phyloP scores from a whole-genome alignment of 225 moss, liverwort and hornwort genomes.

The Pleurozium schreberi region DNA sequence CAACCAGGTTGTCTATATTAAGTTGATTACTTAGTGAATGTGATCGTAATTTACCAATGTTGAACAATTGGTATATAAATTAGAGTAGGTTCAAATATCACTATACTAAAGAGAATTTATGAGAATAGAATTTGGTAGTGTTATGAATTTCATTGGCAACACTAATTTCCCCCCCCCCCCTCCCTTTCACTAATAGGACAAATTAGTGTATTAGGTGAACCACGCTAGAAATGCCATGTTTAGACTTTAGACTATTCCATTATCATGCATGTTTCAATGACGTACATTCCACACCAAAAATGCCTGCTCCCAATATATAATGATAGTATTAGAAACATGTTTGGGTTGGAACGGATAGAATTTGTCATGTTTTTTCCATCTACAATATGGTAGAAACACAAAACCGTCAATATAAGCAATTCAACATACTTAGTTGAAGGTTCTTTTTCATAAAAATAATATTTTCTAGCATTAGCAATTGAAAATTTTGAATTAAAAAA shows the following conservation, averaged over 20 bases:
- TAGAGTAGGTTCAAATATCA: neutral
- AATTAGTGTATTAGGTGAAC: neutral
- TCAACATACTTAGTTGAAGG: no score
- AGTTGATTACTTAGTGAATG: neutral
- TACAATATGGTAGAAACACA: no score
- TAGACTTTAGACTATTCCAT: neutral
- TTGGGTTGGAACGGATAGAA: neutral
- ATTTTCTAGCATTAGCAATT: no score
- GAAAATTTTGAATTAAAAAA: no score
- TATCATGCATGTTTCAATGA: fast-evolving
- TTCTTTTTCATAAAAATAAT: no score
- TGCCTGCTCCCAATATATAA: neutral
- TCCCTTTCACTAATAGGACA: neutral
- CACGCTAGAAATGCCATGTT: fast-evolving
- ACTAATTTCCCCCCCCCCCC: no score
- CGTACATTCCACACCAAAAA: fast-evolving
- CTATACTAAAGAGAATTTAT: fast-evolving
- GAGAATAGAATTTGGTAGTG: neutral
- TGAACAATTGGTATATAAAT: neutral
- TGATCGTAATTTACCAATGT: neutral
- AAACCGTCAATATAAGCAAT: no score
- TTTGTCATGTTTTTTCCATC: neutral
- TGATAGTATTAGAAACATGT: neutral
- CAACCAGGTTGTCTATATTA: neutral
- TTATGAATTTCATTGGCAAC: neutral